These are phyloP conservation scores for Heliamphora exappendiculata DNA, from an alignment of 148 eudicot species.

Conservation along the genomic window DNA sequence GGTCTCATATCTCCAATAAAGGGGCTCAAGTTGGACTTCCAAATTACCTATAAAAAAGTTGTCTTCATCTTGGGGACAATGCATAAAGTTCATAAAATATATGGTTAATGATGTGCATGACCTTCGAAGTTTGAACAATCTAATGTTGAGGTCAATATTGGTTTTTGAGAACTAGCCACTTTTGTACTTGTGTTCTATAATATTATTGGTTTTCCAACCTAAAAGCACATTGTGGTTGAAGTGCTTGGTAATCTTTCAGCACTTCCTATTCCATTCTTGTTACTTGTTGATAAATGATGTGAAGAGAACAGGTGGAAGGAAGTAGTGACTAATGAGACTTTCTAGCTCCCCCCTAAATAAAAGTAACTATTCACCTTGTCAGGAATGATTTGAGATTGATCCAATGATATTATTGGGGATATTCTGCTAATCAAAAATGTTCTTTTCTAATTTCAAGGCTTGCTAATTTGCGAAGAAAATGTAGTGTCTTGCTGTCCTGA, in stretches of 20 bases:
- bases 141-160: background rate
- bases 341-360: background rate
- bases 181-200: background rate
- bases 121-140: background rate
- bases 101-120: background rate
- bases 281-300: background rate
- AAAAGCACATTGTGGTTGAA: conserved; percentile 1
- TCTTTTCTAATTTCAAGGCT: background rate
- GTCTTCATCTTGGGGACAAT: background rate
- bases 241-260: background rate
- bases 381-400: background rate
- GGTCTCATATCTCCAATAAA: background rate
- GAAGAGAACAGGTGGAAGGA: background rate
- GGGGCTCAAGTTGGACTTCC: no score
- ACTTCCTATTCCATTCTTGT: background rate
- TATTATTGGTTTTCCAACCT: background rate
- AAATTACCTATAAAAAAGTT: background rate
- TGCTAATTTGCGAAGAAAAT: background rate
- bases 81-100: background rate
- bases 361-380: no score
- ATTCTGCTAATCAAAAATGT: background rate
- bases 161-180: background rate
- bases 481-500: background rate
- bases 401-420: background rate
- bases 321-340: background rate